Evolutionary conservation across 1,139 yeast genomes (phyloP).

Genomic region (Lodderomyces pseudojiufengensis): DNA sequence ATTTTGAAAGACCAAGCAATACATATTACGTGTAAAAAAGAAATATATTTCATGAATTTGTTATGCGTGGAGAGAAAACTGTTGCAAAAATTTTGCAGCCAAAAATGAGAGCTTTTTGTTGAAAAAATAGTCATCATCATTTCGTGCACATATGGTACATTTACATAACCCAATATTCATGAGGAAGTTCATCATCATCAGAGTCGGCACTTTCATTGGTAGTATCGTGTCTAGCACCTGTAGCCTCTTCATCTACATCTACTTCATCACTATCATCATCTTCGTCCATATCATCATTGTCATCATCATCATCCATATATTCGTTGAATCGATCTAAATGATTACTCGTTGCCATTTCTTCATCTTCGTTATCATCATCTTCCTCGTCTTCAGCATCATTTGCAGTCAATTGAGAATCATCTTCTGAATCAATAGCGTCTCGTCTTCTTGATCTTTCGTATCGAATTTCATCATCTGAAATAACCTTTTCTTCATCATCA

Average conservation of each 20-base stretch:
- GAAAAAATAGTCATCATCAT: no score
- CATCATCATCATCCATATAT: conserved; percentile 8
- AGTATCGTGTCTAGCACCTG: not conserved
- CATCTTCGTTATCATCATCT: conserved; percentile 11
- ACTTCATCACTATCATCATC: conserved; percentile 3
- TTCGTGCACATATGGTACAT: no score
- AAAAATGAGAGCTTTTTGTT: no score
- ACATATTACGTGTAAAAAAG: no score
- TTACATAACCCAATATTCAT: conserved; percentile 15
- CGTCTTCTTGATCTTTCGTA: conserved; percentile 9
- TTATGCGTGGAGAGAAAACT: no score
- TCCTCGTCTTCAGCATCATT: conserved; percentile 10
- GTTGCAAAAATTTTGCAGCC: no score
- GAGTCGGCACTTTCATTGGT: conserved; percentile 5
- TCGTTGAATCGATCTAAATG: conserved; percentile 8
- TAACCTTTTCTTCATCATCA: conserved; percentile 7
- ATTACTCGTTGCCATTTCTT: conserved; percentile 10
- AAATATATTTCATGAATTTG: no score
- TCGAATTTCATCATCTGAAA: conserved; percentile 8
- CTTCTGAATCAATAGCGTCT: conserved; percentile 14
- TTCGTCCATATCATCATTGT: conserved; percentile 4
- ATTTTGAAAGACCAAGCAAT: no score
- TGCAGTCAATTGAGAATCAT: conserved; percentile 12
- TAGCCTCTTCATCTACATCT: conserved; percentile 2
- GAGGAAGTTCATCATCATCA: conserved; percentile 11